Base-by-base conservation (phyloP, 371 early-diverging fungal species). In the Batkoa obscura region DNA sequence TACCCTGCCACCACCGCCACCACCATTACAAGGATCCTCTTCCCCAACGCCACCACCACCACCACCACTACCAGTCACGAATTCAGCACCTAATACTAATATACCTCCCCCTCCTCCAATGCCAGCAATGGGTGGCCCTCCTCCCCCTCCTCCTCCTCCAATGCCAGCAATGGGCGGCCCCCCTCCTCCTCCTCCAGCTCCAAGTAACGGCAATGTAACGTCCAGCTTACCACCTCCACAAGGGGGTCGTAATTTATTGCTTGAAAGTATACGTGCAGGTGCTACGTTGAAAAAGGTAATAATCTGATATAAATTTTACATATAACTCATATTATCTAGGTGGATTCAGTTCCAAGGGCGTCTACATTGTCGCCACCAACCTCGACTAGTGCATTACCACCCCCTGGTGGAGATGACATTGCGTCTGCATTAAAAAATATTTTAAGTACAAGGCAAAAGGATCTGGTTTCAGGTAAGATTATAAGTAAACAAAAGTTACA, bases 81-180 rank as follows among this genome's bases (percentile, higher is more conserved):
- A 30, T 9, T 33, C 49, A 17, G 45, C 45, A 5, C 45, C 45
- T 45, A 13, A 13, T 15, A 41, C n/a, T 41, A n/a, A n/a, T 41
- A 23, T 5, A 12, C 50, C 50, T 30, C 50, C 50, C 33, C 10
- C 50, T 33, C 10, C 31, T 15, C 6, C 10, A 6, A n/a, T 32
- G 6, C 50, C 50, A 31, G 32, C 50, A 50, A 6, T 33, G 3
- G 10, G 12, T 12, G 12, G 31, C 23, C 49, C 49, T 9, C 49
- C 49, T 3, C 45, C 45, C 9, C 45, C 45, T 9, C 39, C 66
- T 63, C 37, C 51, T 10, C 6, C 39, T 39, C 39, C 39, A 9
- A 13, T 6, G 6, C 39, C 39, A 9, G 13, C 39, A 45, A 5
- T 17, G 17, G 45, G 13, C 5, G 5, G 5, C 5, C 9, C 9